These are phyloP conservation scores for Boletus sp. DNA, from an alignment of 768 basidiomycete genomes.

Conservation along the genomic window DNA sequence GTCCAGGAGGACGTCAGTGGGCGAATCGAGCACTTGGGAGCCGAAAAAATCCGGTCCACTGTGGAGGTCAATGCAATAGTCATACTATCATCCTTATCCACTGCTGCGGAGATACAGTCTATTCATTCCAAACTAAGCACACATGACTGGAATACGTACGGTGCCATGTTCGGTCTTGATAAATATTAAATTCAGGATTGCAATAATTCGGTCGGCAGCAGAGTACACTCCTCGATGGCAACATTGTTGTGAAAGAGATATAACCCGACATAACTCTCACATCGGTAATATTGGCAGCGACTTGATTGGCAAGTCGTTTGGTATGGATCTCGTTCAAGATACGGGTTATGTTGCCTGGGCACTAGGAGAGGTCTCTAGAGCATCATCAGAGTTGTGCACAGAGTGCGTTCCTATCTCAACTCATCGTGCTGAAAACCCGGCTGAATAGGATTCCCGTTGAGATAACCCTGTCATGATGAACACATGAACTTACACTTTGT, in stretches of 20 bases:
- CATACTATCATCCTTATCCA: constrained; percentile 82
- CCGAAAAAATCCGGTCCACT: constrained; percentile 81
- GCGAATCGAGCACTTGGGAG: constrained; percentile 76
- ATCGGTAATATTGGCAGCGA: constrained; percentile 72
- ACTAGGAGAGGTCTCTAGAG: constrained; percentile 65
- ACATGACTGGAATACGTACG: constrained; percentile 19
- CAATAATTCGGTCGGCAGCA: constrained; percentile 69
- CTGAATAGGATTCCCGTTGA: constrained; percentile 23
- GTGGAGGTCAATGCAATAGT: constrained; percentile 82
- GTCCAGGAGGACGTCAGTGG: constrained; percentile 84
- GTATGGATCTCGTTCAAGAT: constrained; percentile 64
- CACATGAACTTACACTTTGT: constrained; percentile 59
- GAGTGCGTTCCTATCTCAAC: constrained; percentile 1
- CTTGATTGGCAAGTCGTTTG: constrained; percentile 49
- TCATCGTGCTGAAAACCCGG: constrained; percentile 58
- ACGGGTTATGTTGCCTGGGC: too few species aligned
- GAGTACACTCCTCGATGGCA: constrained; percentile 67
- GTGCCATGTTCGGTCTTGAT: constrained; percentile 77
- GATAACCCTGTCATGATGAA: background rate
- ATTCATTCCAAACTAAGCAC: constrained; percentile 4
- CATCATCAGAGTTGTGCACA: background rate
- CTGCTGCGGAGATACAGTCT: constrained; percentile 70
- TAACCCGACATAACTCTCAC: constrained; percentile 40
- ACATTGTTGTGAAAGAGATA: background rate
- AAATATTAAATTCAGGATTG: constrained; percentile 69